phyloP scores from a whole-genome alignment of 1,139 yeast species.

The Debaryomyces subglobosus region DNA sequence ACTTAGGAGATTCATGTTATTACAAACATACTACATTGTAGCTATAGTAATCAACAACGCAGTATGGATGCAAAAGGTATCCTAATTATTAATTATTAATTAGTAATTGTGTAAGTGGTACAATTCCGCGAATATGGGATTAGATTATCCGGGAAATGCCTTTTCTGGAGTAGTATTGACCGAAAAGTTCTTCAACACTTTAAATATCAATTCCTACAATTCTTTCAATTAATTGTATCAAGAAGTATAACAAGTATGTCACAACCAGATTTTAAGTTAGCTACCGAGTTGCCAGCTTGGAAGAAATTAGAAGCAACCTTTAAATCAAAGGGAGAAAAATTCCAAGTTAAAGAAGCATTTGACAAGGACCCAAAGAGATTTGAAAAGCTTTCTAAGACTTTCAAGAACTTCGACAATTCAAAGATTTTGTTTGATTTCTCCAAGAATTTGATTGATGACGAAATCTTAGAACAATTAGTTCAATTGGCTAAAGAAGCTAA shows the following conservation, averaged over 20 bases:
- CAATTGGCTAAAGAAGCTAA: constrained; percentile 88
- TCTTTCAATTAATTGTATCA: constrained; percentile 2
- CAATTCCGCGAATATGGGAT: background rate
- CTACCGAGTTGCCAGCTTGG: constrained; percentile 86
- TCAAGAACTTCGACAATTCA: constrained; percentile 82
- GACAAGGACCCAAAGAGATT: constrained; percentile 73
- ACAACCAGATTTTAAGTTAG: constrained; percentile 57
- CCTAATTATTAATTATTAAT: background rate
- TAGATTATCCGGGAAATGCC: background rate
- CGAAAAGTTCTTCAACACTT: constrained; percentile 1
- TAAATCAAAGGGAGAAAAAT: constrained; percentile 63
- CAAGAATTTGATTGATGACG: constrained; percentile 89
- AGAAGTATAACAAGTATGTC: constrained; percentile 25
- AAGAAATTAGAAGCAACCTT: constrained; percentile 70
- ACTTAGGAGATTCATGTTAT: background rate
- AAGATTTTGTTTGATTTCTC: constrained; percentile 92
- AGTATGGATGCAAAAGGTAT: background rate
- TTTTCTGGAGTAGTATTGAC: constrained; percentile 9
- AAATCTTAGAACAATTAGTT: constrained; percentile 65
- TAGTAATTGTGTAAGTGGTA: background rate
- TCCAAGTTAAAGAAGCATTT: constrained; percentile 80
- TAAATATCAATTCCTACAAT: background rate
- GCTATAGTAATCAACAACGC: background rate
- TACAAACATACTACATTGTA: background rate
- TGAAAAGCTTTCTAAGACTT: constrained; percentile 72